Conservation (phyloP, 108 stramenopile genomes). For the Pinguiococcus pyrenoidosus region DNA sequence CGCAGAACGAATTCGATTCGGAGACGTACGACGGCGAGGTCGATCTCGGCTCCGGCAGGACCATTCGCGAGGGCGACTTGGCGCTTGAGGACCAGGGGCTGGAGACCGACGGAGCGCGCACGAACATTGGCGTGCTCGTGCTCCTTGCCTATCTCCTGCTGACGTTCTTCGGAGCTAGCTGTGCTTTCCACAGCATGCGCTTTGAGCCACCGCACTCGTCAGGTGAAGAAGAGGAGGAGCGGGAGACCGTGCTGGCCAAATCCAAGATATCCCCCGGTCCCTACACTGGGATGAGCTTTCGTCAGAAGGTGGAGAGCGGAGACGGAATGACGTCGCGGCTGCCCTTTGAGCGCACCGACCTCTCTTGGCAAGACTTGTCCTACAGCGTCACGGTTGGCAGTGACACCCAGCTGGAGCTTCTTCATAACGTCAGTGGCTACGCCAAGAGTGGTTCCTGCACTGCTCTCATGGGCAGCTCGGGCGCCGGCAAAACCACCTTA, state of each 20-base stretch:
- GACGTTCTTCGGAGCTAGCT: no score
- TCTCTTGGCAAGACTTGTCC: conserved; percentile 7
- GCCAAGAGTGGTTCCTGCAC: conserved; percentile 31
- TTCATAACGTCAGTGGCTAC: conserved; percentile 24
- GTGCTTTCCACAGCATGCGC: no score
- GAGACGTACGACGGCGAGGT: conserved; percentile 11
- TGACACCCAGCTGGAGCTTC: conserved; percentile 23
- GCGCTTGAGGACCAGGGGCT: background rate
- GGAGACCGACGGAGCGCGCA: background rate
- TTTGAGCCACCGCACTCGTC: no score
- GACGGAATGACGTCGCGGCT: no score
- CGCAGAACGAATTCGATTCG: conserved; percentile 17
- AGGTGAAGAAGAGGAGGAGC: no score
- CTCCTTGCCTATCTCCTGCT: no score
- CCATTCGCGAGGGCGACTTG: background rate
- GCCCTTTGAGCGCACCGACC: background rate
- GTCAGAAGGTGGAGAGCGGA: no score
- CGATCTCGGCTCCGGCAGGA: background rate
- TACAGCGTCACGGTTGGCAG: conserved; percentile 6
- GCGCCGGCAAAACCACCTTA: conserved; percentile 51
- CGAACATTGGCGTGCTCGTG: no score
- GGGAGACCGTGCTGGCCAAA: no score
- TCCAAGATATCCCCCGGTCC: no score
- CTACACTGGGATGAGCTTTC: no score
- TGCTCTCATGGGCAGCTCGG: conserved; percentile 44